Evolutionary conservation across 257 asterid genomes (phyloP).

Genomic region (Solanum phureja): DNA sequence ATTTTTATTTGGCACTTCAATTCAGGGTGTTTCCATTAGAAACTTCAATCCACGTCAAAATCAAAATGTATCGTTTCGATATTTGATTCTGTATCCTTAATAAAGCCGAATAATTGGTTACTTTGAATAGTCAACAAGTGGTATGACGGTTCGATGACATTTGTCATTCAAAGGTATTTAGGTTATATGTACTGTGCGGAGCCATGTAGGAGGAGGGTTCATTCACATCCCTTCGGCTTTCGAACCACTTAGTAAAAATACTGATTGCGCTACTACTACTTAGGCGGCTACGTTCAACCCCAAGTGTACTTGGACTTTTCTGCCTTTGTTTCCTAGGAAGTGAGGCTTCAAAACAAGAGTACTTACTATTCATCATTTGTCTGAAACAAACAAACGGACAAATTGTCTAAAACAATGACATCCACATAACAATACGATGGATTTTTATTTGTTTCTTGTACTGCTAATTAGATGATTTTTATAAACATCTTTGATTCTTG

Average conservation of each 20-base stretch:
- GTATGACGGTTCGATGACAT: background rate
- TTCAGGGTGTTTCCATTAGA: background rate
- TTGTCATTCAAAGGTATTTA: background rate
- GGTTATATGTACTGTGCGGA: no score
- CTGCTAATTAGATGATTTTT: background rate
- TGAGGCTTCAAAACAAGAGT: background rate
- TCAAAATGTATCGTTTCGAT: no score
- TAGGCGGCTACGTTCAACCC: background rate
- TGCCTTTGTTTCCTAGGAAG: background rate
- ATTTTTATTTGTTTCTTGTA: background rate
- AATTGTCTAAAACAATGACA: no score
- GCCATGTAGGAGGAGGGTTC: no score
- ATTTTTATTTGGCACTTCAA: background rate
- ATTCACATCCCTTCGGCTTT: no score
- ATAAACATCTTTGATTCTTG: background rate
- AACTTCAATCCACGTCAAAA: background rate
- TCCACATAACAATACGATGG: no score
- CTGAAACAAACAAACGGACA: background rate
- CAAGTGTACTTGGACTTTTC: background rate
- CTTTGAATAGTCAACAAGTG: background rate
- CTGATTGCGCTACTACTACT: background rate
- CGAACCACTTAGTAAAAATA: no score
- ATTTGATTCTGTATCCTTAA: no score
- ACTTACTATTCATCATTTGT: background rate
- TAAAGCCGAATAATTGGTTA: no score